phyloP scores from a whole-genome alignment of 768 basidiomycete species.

The Myochromella boudieri region DNA sequence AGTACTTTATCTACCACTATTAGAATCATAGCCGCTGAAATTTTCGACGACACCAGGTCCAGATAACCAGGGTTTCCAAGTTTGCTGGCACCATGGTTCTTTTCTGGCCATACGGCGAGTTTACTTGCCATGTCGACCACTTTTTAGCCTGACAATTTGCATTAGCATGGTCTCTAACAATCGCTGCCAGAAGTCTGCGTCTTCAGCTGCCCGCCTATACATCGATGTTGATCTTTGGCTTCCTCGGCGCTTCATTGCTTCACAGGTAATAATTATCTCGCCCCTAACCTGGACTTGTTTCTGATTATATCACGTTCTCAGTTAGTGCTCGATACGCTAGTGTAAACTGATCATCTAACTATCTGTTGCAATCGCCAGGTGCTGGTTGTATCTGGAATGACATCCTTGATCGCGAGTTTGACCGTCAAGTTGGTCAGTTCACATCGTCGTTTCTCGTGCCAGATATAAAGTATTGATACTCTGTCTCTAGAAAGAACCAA shows the following conservation, averaged over 20 bases:
- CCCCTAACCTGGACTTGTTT: neutral
- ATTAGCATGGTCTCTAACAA: constrained; percentile 20
- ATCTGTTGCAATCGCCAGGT: constrained; percentile 1
- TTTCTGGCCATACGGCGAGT: constrained; percentile 20
- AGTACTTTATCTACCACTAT: no score
- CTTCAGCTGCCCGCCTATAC: constrained; percentile 11
- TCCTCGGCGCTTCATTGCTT: constrained; percentile 16
- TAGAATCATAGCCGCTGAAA: neutral
- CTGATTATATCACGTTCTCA: neutral
- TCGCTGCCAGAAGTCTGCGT: constrained; percentile 15
- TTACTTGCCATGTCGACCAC: neutral
- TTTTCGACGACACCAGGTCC: constrained; percentile 1
- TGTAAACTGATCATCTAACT: neutral
- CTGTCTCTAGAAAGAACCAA: constrained; percentile 29
- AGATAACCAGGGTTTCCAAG: constrained; percentile 18
- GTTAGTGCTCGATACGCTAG: no score
- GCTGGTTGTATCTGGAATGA: constrained; percentile 26
- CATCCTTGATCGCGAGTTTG: constrained; percentile 28
- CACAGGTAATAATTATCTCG: constrained; percentile 15
- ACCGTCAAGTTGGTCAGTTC: constrained; percentile 33
- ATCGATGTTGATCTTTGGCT: constrained; percentile 11
- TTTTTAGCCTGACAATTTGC: neutral
- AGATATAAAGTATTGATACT: neutral
- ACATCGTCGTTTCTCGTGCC: no score
- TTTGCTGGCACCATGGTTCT: constrained; percentile 21